Evolutionary conservation across 306 rosid genomes (phyloP).

Genomic region (Dalbergia oliveri): DNA sequence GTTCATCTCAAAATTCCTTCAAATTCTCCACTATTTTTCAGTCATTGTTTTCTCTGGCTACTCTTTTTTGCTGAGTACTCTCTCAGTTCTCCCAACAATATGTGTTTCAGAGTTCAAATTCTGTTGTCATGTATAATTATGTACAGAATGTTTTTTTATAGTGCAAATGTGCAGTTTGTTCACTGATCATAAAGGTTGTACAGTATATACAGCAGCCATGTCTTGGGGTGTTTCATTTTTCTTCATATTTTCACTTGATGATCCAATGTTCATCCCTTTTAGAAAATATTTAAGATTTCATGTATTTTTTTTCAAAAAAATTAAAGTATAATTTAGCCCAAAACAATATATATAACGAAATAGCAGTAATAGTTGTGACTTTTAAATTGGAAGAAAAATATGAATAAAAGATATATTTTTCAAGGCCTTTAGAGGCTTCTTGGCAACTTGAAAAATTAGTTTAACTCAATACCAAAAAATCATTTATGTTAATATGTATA

Average conservation of each 20-base stretch:
- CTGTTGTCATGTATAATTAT: slow-evolving; percentile 25
- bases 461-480: too few relatives aligned
- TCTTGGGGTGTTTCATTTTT: background rate
- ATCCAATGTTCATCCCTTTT: slow-evolving; percentile 8
- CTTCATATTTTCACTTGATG: slow-evolving; percentile 1
- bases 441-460: too few relatives aligned
- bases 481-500: too few relatives aligned
- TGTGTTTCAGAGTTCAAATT: slow-evolving; percentile 49
- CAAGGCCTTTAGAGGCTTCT: too few relatives aligned
- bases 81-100: slow-evolving; percentile 50
- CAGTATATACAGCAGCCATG: slow-evolving; percentile 19
- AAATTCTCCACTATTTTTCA: slow-evolving; percentile 30
- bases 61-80: slow-evolving; percentile 57
- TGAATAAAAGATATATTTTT: too few relatives aligned
- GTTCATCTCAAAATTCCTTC: slow-evolving; percentile 17
- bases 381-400: too few relatives aligned
- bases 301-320: too few relatives aligned
- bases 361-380: too few relatives aligned
- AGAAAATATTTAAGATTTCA: too few relatives aligned
- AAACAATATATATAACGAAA: too few relatives aligned
- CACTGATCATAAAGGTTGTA: slow-evolving; percentile 26
- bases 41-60: slow-evolving; percentile 44
- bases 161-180: slow-evolving; percentile 25
- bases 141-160: slow-evolving; percentile 7
- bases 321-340: too few relatives aligned